Evolutionary conservation across 495 filamentous ascomycete genomes (phyloP), one percentile per base, ranked within the genome.

Genomic region (Entonaema liquescens): DNA sequence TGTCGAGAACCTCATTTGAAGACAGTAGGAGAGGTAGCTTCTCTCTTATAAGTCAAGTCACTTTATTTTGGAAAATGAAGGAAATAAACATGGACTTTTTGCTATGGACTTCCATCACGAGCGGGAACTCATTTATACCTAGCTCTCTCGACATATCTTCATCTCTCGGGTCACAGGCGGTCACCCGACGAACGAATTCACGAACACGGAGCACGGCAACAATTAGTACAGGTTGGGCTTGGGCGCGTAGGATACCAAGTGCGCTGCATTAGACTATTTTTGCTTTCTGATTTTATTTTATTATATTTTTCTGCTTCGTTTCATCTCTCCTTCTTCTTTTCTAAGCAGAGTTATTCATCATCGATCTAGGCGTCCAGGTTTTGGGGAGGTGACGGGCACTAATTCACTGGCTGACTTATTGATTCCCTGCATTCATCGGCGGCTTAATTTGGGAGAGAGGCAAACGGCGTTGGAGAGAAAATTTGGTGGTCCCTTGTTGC

Each of bases 1-100:
- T 6, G 28, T 64, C 23, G 72, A 71, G 19, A 71, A 73, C 35
- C 59, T 70, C 35, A 70, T 72, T 44, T 75, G 71, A 40, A 68
- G 35, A 40, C 11, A 1, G 21, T 13, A 33, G 36, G 4, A 19
- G 25, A 29, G 15, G 25, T 9, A 53, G 13, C 5, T 31, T 23
- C 19, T 52, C 40, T 25, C 25, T 25, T 42, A n/a, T 13, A 15
- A 42, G n/a, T n/a, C n/a, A 12, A 3, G 1, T n/a, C 25, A 28
- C 13, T 28, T 29, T n/a, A n/a, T n/a, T 17, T 53, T 29, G 13
- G 26, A 53, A 53, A 53, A 53, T 29, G 25, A 12, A 29, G 12
- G 49, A 11, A 17, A 29, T 13, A 17, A 13, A 1, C 23, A 29
- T n/a, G 23, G n/a, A 1, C 13, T 3, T n/a, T 36, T 36, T 5